Percentiles rank a stretch among this genome's conserved stretches.
These are phyloP conservation scores for Westerdykella aurantiaca DNA, from an alignment of 2,329 filamentous ascomycete species.

Conservation along the genomic window DNA sequence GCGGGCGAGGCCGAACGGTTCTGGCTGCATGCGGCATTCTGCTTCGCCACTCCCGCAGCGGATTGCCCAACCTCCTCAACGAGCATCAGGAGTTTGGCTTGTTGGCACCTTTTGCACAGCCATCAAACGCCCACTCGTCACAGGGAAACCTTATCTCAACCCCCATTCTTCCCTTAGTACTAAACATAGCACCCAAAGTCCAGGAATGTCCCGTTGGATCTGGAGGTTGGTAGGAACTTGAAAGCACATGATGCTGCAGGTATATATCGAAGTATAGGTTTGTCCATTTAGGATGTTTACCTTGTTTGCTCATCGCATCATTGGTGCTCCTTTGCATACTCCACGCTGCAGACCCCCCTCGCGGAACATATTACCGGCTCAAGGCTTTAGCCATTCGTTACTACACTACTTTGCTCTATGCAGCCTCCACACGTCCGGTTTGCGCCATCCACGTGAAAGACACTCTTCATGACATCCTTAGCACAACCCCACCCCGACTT, in stretches of 20 bases:
- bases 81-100: constrained; percentile 12
- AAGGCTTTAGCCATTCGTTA: constrained; percentile 5
- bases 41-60: constrained; percentile 14
- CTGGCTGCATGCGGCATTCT: constrained; percentile 24
- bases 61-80: constrained; percentile 22
- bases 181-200: constrained; percentile 28
- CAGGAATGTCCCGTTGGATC: constrained; percentile 28
- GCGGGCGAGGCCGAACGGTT: constrained; percentile 7
- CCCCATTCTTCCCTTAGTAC: constrained; percentile 29
- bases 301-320: constrained; percentile 30
- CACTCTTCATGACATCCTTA: constrained; percentile 22
- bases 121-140: constrained; percentile 16
- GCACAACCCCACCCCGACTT: constrained; percentile 20
- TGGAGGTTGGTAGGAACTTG: constrained; percentile 32
- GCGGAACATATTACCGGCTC: background rate
- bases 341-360: constrained; percentile 15
- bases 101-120: constrained; percentile 16
- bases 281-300: constrained; percentile 25
- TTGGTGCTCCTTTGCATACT: constrained; percentile 24
- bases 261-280: constrained; percentile 35
- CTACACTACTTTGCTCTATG: constrained; percentile 5
- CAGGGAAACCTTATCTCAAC: constrained; percentile 23
- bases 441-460: constrained; percentile 19
- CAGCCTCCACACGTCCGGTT: constrained; percentile 18
- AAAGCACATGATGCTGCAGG: constrained; percentile 14